These are phyloP conservation scores for Pythium utonaiense DNA, from an alignment of 352 stramenopile genomes.

Conservation along the genomic window DNA sequence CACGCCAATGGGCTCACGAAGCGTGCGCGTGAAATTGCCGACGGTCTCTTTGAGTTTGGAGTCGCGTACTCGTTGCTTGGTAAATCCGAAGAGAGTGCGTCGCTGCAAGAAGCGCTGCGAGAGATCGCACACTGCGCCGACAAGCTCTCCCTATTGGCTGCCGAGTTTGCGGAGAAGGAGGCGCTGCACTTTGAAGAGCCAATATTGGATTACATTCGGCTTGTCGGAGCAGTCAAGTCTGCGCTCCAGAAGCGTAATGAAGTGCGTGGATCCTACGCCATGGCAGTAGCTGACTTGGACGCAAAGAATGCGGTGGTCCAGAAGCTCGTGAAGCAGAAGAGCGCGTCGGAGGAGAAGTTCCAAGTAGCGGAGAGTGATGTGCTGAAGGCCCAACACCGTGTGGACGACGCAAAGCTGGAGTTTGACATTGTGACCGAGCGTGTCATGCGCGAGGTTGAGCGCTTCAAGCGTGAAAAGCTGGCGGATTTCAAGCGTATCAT, in stretches of 20 bases:
- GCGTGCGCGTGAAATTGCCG: conserved; percentile 93
- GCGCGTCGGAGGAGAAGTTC: conserved; percentile 81
- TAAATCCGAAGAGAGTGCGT: conserved; percentile 91
- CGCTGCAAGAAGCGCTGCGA: conserved; percentile 88
- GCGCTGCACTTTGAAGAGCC: conserved; percentile 93
- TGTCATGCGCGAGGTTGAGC: conserved; percentile 95
- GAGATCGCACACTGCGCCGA: conserved; percentile 93
- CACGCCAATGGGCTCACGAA: conserved; percentile 93
- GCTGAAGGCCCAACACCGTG: conserved; percentile 75
- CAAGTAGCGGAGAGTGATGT: conserved; percentile 83
- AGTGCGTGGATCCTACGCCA: conserved; percentile 86
- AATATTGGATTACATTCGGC: conserved; percentile 95
- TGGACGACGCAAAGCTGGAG: conserved; percentile 89
- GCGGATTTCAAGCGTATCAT: conserved; percentile 95
- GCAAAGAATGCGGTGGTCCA: conserved; percentile 56
- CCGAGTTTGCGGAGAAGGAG: conserved; percentile 92
- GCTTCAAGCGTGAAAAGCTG: conserved; percentile 95
- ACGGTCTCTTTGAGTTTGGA: conserved; percentile 96
- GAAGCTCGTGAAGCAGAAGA: conserved; percentile 67
- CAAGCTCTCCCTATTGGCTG: conserved; percentile 86
- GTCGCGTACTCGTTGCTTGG: conserved; percentile 94
- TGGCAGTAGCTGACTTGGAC: conserved; percentile 86
- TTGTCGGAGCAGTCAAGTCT: conserved; percentile 94
- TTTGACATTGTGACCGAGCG: conserved; percentile 93
- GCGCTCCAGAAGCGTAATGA: conserved; percentile 92